A percentile compares a stretch with the other conserved stretches of the same genome.
Conservation (phyloP, 169 alveolate genomes). For the Plasmodium relictum region DNA sequence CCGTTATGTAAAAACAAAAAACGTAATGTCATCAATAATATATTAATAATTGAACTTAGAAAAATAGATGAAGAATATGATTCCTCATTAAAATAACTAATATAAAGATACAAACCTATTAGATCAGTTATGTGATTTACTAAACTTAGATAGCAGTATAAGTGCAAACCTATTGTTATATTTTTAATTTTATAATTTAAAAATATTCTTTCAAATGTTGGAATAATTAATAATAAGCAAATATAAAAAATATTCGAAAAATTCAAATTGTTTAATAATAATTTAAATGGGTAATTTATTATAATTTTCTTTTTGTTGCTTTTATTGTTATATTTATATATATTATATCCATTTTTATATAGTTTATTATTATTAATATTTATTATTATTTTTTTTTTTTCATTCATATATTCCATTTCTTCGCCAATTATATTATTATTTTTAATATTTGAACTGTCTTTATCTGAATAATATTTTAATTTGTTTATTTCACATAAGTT, state of each 20-base stretch:
- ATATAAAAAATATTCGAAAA: slow-evolving; percentile 75
- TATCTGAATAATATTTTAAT: slow-evolving; percentile 2
- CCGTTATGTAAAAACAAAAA: slow-evolving; percentile 32
- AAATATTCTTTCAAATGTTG: slow-evolving; percentile 77
- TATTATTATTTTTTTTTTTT: slow-evolving; percentile 27
- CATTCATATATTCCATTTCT: slow-evolving; percentile 23
- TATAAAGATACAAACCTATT: slow-evolving; percentile 64
- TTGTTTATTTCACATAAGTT: slow-evolving; percentile 5
- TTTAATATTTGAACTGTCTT: not conserved
- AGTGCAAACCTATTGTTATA: slow-evolving; percentile 31
- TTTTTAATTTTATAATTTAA: slow-evolving; percentile 76
- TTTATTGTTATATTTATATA: not conserved
- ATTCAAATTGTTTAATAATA: slow-evolving; percentile 69
- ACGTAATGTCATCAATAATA: slow-evolving; percentile 45
- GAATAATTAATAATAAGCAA: slow-evolving; percentile 71
- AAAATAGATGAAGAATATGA: slow-evolving; percentile 59
- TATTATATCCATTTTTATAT: not conserved
- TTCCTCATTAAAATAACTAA: slow-evolving; percentile 64
- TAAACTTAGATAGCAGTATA: slow-evolving; percentile 61
- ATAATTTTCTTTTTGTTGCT: slow-evolving; percentile 44
- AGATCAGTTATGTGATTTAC: slow-evolving; percentile 60
- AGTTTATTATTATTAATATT: not conserved
- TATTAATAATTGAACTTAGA: slow-evolving; percentile 37
- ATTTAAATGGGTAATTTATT: slow-evolving; percentile 58
- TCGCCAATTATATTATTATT: slow-evolving; percentile 45